A percentile compares a stretch with the other conserved stretches of the same genome.
Conservation (phyloP, 2,329 filamentous ascomycete species). For the Aspergillus sp. region DNA sequence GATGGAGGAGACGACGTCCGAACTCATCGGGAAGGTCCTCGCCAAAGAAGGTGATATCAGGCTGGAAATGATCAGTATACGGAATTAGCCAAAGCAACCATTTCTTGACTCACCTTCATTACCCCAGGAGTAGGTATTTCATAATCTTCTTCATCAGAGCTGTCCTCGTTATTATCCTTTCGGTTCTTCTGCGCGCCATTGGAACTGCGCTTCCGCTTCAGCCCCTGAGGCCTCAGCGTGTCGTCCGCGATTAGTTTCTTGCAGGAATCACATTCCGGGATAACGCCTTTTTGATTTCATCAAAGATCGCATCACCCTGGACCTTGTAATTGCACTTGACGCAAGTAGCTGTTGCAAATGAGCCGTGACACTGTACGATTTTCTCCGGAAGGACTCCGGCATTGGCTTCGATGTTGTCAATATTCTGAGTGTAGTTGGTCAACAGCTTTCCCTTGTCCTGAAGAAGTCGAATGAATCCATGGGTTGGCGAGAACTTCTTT, state of each 20-base stretch:
- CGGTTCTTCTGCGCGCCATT: conserved; percentile 47
- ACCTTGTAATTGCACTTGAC: conserved; percentile 74
- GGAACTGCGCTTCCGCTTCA: conserved; percentile 50
- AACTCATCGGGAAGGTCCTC: conserved; percentile 84
- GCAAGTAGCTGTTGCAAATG: conserved; percentile 88
- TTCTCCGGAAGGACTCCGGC: conserved; percentile 78
- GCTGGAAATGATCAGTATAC: conserved; percentile 39
- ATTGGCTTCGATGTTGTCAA: conserved; percentile 88
- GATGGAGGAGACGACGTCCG: conserved; percentile 70
- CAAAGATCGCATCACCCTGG: conserved; percentile 71
- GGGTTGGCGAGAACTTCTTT: conserved; percentile 81
- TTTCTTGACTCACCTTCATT: conserved; percentile 58
- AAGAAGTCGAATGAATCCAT: conserved; percentile 86
- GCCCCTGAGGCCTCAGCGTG: conserved; percentile 40
- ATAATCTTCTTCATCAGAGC: conserved; percentile 56
- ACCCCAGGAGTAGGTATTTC: conserved; percentile 67
- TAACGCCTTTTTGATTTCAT: conserved; percentile 68
- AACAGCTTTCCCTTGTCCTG: conserved; percentile 84
- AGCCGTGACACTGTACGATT: conserved; percentile 92
- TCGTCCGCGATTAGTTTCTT: conserved; percentile 46
- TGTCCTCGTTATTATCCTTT: conserved; percentile 51
- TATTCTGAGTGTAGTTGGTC: conserved; percentile 98
- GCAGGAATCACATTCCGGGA: conserved; percentile 75
- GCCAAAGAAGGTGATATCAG: conserved; percentile 97
- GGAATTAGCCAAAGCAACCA: background rate